Evolutionary conservation across 164 flowering plant species (phyloP).

Genomic region (Akebia trifoliata): DNA sequence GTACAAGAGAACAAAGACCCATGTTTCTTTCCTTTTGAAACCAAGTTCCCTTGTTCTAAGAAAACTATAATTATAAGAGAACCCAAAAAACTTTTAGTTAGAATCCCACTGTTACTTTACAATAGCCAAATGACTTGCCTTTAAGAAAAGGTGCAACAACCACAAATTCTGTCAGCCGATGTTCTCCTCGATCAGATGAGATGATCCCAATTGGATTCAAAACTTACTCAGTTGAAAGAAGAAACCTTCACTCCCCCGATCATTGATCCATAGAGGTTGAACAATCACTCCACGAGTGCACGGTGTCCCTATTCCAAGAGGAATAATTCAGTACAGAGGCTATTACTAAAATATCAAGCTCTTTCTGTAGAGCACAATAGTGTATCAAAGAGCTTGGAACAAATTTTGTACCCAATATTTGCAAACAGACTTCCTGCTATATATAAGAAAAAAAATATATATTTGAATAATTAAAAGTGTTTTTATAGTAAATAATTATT

Average conservation of each 20-base stretch:
- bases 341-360: too few species aligned
- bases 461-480: too few species aligned
- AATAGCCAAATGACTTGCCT: conserved; percentile 47
- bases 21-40: conserved; percentile 1
- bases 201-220: not conserved
- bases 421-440: too few species aligned
- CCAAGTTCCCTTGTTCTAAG: conserved; percentile 1
- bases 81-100: not conserved
- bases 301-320: not conserved
- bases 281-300: not conserved
- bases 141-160: not conserved
- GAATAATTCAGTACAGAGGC: too few species aligned
- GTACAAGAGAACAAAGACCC: not conserved
- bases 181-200: not conserved
- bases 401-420: too few species aligned
- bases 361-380: too few species aligned
- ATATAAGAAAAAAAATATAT: too few species aligned
- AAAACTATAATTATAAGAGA: not conserved
- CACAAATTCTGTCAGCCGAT: not conserved
- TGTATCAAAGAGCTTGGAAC: conserved; percentile 6
- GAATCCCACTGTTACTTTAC: conserved; percentile 17
- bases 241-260: not conserved
- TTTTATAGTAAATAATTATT: too few species aligned
- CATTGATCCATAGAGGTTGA: not conserved
- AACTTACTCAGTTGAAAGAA: not conserved